Conservation (phyloP, 371 early-diverging fungal genomes). For the Rhizopus arrhizus region DNA sequence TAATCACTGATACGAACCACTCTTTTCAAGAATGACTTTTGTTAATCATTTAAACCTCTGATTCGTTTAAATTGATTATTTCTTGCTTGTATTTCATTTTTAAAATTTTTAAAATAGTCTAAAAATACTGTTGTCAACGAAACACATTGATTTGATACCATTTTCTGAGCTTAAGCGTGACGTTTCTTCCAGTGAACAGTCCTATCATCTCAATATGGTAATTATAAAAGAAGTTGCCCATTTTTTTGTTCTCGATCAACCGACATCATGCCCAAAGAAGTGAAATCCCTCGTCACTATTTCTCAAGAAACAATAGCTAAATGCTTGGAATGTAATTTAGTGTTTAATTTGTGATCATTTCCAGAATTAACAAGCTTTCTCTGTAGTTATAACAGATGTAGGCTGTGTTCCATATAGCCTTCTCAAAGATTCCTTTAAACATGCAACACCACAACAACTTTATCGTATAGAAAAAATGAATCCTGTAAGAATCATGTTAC, state of each 20-base stretch:
- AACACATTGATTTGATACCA: background rate
- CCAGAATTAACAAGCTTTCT: background rate
- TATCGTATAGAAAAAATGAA: constrained; percentile 44
- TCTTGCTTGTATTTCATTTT: too few relatives aligned
- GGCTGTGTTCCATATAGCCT: constrained; percentile 42
- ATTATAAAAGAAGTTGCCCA: background rate
- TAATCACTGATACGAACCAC: too few relatives aligned
- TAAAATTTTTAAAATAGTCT: too few relatives aligned
- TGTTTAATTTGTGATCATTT: background rate
- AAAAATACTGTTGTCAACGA: too few relatives aligned
- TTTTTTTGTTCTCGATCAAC: constrained; percentile 10
- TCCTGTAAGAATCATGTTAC: constrained; percentile 35
- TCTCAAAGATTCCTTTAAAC: constrained; percentile 31
- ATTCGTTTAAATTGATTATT: too few relatives aligned
- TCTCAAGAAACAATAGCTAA: constrained; percentile 43
- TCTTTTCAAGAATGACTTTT: too few relatives aligned
- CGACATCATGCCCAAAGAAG: constrained; percentile 29
- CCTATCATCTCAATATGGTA: too few relatives aligned
- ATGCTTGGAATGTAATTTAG: constrained; percentile 39
- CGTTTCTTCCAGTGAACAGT: too few relatives aligned
- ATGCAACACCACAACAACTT: constrained; percentile 46
- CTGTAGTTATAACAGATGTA: constrained; percentile 35
- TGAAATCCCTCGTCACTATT: constrained; percentile 40
- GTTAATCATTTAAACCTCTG: too few relatives aligned
- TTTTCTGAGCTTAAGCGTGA: background rate